A percentile compares a stretch with the other conserved stretches of the same genome.
Conservation (phyloP, 495 filamentous ascomycete species). For the Hypomontagnella submonticulosa region DNA sequence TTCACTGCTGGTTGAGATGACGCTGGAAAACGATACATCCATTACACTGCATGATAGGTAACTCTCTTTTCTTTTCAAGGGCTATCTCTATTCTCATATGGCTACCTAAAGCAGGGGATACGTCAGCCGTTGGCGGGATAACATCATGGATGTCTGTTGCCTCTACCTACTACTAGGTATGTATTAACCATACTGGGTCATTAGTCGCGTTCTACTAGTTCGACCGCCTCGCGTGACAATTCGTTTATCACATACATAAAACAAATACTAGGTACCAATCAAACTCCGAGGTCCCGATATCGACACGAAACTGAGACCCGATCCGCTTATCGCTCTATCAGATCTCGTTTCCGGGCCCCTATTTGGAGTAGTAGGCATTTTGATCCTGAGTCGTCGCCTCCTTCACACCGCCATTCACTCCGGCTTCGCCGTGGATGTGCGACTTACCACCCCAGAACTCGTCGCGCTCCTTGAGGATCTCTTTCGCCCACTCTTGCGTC, state of each 20-base stretch:
- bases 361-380: slow-evolving; percentile 56
- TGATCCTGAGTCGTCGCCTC: slow-evolving; percentile 50
- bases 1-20: too few relatives aligned
- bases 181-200: slow-evolving; percentile 12
- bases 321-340: slow-evolving; percentile 21
- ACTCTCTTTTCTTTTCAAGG: too few relatives aligned
- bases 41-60: too few relatives aligned
- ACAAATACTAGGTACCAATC: slow-evolving; percentile 1
- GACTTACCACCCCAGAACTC: slow-evolving; percentile 70
- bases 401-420: slow-evolving; percentile 53
- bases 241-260: slow-evolving; percentile 8
- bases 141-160: too few relatives aligned
- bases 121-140: too few relatives aligned
- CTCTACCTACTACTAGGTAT: not conserved
- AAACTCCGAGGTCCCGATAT: slow-evolving; percentile 2
- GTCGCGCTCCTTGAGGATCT: slow-evolving; percentile 79
- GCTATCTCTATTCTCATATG: too few relatives aligned
- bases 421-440: slow-evolving; percentile 56
- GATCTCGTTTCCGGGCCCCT: slow-evolving; percentile 31
- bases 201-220: slow-evolving; percentile 9
- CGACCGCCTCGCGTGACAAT: not conserved
- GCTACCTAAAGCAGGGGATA: too few relatives aligned
- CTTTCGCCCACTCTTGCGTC: slow-evolving; percentile 79
- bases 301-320: not conserved
- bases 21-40: too few relatives aligned